These are phyloP conservation scores for Albizia julibrissin DNA, from an alignment of 306 rosid species.

Conservation along the genomic window DNA sequence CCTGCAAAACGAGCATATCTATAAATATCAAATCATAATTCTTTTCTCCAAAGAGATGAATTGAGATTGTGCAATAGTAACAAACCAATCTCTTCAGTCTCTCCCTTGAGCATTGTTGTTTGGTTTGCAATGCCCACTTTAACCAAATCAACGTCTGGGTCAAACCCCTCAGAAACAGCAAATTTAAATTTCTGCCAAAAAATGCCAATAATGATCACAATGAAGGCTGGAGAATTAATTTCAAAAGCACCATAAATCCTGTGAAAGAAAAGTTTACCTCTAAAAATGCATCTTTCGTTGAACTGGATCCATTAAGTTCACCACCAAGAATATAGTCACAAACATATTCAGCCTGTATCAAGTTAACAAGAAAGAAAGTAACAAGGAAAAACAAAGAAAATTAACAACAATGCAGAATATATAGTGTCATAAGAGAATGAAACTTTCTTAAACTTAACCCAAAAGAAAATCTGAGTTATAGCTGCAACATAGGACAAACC, in stretches of 20 bases:
- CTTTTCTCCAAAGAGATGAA: constrained; percentile 13
- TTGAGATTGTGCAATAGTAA: constrained; percentile 16
- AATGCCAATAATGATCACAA: constrained; percentile 23
- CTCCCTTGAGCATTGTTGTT: constrained; percentile 99
- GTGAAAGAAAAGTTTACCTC: constrained; percentile 51
- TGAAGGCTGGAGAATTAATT: constrained; percentile 18
- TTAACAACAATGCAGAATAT: neutral
- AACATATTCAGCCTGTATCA: constrained; percentile 78
- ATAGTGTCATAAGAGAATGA: neutral
- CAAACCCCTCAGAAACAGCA: constrained; percentile 85
- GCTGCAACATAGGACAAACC: constrained; percentile 54
- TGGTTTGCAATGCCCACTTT: constrained; percentile 92
- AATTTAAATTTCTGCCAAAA: constrained; percentile 78
- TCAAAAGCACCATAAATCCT: constrained; percentile 9
- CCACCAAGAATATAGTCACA: constrained; percentile 94
- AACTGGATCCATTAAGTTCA: constrained; percentile 84
- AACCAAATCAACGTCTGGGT: constrained; percentile 74
- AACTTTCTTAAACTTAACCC: neutral
- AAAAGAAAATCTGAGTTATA: constrained; percentile 18
- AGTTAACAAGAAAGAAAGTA: constrained; percentile 2
- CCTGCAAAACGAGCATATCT: constrained; percentile 51
- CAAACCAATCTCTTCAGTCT: constrained; percentile 96
- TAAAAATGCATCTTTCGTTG: constrained; percentile 80
- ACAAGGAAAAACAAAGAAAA: neutral
- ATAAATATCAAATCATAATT: constrained; percentile 20